A percentile compares a stretch with the other conserved stretches of the same genome.
phyloP scores from a whole-genome alignment of 2,329 filamentous ascomycete genomes.

The Paraconiothyrium sp. region DNA sequence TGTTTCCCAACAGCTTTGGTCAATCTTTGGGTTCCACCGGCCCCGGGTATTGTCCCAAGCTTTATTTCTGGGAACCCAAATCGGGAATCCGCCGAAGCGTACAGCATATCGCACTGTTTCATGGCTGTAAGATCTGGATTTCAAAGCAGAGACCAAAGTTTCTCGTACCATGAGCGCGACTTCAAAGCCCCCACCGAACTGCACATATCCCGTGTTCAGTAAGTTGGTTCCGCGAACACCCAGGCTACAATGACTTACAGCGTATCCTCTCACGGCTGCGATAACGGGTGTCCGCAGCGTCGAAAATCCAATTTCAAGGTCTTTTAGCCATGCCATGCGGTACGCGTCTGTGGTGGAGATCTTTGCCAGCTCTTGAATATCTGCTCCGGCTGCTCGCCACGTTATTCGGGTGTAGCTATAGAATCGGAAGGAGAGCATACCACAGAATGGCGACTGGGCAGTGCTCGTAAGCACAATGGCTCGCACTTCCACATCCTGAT shows the following conservation, averaged over 20 bases:
- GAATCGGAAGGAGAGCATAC: conserved; percentile 60
- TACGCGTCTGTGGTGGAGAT: conserved; percentile 87
- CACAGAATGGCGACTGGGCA: conserved; percentile 74
- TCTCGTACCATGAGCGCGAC: conserved; percentile 81
- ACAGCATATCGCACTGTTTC: conserved; percentile 74
- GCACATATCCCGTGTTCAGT: conserved; percentile 18
- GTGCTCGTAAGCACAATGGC: conserved; percentile 77
- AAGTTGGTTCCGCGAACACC: background rate
- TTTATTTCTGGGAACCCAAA: conserved; percentile 98
- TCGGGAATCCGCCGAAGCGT: conserved; percentile 83
- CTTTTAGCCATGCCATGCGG: conserved; percentile 86
- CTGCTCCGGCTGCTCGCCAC: conserved; percentile 73
- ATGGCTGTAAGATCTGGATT: background rate
- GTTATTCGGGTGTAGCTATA: conserved; percentile 16
- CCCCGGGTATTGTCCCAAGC: conserved; percentile 88
- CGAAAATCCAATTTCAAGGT: conserved; percentile 83
- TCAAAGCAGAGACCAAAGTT: background rate
- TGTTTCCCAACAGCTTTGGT: conserved; percentile 67
- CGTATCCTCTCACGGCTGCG: conserved; percentile 89
- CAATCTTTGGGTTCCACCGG: conserved; percentile 86
- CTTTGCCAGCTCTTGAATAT: conserved; percentile 96
- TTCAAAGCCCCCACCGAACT: conserved; percentile 89
- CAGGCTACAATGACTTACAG: conserved; percentile 47
- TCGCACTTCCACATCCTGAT: conserved; percentile 26
- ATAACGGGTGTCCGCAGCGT: conserved; percentile 89